Evolutionary conservation across 2,329 filamentous ascomycete genomes (phyloP).

Genomic region (Aspergillaceae sp.): DNA sequence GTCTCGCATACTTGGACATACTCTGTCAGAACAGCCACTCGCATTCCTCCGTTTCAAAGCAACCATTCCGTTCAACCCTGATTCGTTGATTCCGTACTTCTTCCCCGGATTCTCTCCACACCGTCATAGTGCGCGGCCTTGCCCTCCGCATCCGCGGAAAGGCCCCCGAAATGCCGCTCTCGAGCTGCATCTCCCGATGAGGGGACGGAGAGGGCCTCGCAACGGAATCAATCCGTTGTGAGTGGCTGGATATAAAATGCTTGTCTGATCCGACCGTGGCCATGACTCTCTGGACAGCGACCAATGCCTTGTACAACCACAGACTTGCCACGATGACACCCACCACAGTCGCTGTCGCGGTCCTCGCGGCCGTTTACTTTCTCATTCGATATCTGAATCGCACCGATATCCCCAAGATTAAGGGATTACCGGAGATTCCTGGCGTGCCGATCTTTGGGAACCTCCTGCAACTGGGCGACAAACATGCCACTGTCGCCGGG

Average conservation of each 20-base stretch:
- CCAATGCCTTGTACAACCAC: not conserved
- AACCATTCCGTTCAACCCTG: too few relatives aligned
- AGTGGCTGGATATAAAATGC: not conserved
- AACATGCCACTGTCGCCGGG: constrained; percentile 44
- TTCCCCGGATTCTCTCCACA: not conserved
- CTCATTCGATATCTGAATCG: constrained; percentile 25
- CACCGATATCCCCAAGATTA: constrained; percentile 50
- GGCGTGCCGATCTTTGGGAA: constrained; percentile 53
- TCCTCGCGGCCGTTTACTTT: constrained; percentile 21
- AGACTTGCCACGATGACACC: not conserved
- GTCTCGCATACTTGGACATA: too few relatives aligned
- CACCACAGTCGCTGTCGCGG: constrained; percentile 8
- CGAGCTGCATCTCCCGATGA: not conserved
- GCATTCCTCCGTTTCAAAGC: too few relatives aligned
- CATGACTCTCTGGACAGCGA: not conserved
- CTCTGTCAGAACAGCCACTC: too few relatives aligned
- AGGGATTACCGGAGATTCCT: constrained; percentile 49
- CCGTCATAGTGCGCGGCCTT: not conserved
- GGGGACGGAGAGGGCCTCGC: too few relatives aligned
- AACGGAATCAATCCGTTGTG: too few relatives aligned
- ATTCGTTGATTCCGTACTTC: too few relatives aligned
- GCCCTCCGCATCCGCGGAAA: constrained; percentile 3
- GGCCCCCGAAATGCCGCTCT: not conserved
- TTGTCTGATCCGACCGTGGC: too few relatives aligned
- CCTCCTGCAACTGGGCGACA: constrained; percentile 47